phyloP scores from a whole-genome alignment of 1,284 basidiomycete genomes.

The Inonotus obliquus region DNA sequence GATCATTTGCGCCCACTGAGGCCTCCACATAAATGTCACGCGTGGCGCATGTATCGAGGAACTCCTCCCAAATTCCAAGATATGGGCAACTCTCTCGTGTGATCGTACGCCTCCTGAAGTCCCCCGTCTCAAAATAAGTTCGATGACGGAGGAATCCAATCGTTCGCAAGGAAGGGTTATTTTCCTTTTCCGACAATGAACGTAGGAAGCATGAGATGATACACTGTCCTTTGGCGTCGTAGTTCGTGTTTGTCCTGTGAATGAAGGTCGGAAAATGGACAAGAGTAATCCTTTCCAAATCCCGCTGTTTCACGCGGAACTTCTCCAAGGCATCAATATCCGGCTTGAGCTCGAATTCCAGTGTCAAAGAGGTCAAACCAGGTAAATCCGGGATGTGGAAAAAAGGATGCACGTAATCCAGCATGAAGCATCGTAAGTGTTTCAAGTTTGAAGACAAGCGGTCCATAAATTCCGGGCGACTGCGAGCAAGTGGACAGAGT shows the following conservation, averaged over 20 bases:
- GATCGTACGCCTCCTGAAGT: background rate
- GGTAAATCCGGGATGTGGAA: background rate
- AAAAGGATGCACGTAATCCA: background rate
- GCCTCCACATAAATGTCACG: conserved; percentile 9
- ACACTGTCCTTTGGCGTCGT: background rate
- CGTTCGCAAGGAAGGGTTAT: conserved; percentile 2
- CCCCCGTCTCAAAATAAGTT: conserved; percentile 4
- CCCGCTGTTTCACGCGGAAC: background rate
- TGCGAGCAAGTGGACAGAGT: background rate
- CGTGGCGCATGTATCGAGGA: background rate
- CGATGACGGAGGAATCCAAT: conserved; percentile 14
- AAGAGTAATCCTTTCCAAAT: background rate
- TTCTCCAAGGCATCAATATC: background rate
- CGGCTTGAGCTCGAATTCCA: background rate
- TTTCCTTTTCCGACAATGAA: conserved; percentile 1
- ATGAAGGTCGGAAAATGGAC: conserved; percentile 1
- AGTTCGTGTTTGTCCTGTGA: background rate
- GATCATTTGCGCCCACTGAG: conserved; percentile 12
- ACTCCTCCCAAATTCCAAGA: conserved; percentile 7
- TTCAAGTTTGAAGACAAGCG: background rate
- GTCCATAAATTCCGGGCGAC: background rate
- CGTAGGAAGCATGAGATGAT: conserved; percentile 6
- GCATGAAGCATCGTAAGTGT: background rate
- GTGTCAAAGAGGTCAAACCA: background rate
- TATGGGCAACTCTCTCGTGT: background rate